phyloP scores from a whole-genome alignment of 441 rosid species.

The Brassica hybrid region DNA sequence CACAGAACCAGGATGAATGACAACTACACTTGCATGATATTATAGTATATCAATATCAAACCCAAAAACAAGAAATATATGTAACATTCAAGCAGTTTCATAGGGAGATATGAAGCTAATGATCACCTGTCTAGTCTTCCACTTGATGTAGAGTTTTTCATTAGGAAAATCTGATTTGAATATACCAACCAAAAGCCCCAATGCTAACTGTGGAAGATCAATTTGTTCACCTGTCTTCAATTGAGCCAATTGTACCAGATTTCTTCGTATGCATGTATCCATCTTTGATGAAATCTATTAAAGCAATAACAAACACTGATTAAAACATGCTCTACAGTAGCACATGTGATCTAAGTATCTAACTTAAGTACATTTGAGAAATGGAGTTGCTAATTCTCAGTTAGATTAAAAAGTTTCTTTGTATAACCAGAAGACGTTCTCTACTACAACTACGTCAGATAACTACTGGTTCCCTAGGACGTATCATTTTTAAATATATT shows the following conservation, averaged over 20 bases:
- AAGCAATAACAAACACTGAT: constrained; percentile 32
- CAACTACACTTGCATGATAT: constrained; percentile 21
- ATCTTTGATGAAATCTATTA: constrained; percentile 89
- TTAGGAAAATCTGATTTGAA: constrained; percentile 82
- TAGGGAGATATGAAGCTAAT: constrained; percentile 20
- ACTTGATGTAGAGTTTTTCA: constrained; percentile 82
- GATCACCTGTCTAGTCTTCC: constrained; percentile 94
- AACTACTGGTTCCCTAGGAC: constrained; percentile 15
- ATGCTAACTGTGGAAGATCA: constrained; percentile 79
- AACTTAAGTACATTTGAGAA: constrained; percentile 8
- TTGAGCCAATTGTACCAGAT: constrained; percentile 71
- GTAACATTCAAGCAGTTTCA: constrained; percentile 1
- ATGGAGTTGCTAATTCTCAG: constrained; percentile 11
- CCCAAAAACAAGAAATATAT: neutral
- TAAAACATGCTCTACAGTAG: constrained; percentile 25
- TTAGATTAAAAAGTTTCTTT: constrained; percentile 1
- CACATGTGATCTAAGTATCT: neutral
- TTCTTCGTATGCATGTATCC: constrained; percentile 79
- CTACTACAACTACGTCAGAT: neutral
- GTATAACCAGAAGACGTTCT: constrained; percentile 15
- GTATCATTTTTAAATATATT: neutral
- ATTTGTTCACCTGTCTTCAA: constrained; percentile 62
- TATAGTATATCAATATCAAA: constrained; percentile 13
- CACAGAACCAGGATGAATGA: constrained; percentile 10
- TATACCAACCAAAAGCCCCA: constrained; percentile 83